Conservation (phyloP, 768 basidiomycete species). For the Hypsizygus marmoreus region DNA sequence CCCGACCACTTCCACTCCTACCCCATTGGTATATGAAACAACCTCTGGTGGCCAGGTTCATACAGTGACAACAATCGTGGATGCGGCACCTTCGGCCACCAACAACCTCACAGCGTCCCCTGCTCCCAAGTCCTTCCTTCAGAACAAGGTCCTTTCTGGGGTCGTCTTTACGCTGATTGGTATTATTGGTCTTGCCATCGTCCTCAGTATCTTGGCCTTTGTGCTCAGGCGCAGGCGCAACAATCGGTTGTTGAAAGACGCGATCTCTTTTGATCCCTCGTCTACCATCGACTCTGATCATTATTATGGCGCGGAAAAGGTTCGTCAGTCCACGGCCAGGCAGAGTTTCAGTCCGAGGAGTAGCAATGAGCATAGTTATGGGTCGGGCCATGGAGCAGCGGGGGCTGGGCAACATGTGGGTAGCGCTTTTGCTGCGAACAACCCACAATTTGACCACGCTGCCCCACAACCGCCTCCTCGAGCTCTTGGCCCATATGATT, state of each 20-base stretch:
- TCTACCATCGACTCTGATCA: constrained; percentile 24
- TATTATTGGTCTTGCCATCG: constrained; percentile 44
- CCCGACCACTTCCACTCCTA: constrained; percentile 13
- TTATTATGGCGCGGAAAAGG: constrained; percentile 23
- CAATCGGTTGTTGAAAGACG: constrained; percentile 42
- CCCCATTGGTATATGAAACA: constrained; percentile 20
- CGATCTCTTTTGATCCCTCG: constrained; percentile 54
- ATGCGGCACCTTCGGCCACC: constrained; percentile 28
- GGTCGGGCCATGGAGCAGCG: constrained; percentile 21
- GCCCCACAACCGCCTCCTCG: too few relatives aligned
- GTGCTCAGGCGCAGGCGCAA: constrained; percentile 50
- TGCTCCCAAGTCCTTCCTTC: constrained; percentile 47
- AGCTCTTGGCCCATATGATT: not conserved
- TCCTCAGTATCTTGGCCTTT: constrained; percentile 47
- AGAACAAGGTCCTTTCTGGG: constrained; percentile 66
- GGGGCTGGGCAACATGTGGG: constrained; percentile 9
- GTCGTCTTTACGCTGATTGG: constrained; percentile 58
- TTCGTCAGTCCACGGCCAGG: constrained; percentile 25
- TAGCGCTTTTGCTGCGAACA: too few relatives aligned
- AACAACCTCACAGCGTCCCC: constrained; percentile 13
- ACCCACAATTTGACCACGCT: too few relatives aligned
- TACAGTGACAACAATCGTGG: constrained; percentile 29
- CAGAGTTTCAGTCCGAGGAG: constrained; percentile 28
- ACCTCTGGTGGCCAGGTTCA: constrained; percentile 32
- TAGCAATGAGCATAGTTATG: constrained; percentile 18